Evolutionary conservation across 2,329 filamentous ascomycete species (phyloP), one percentile per base, ranked within the genome.

Genomic region (Mycocentrospora acerina): DNA sequence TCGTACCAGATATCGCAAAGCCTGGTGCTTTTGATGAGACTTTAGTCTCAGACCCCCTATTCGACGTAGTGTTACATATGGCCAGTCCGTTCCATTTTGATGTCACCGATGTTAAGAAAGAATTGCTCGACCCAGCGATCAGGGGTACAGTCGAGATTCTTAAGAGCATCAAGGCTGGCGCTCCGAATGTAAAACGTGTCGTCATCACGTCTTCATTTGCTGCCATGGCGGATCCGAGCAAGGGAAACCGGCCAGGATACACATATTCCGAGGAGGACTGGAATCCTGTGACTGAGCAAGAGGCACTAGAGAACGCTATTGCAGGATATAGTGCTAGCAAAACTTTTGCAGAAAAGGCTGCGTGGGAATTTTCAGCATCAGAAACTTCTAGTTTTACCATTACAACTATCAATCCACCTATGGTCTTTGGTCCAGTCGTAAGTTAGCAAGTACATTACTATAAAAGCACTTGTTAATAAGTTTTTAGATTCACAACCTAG

Each of bases 1-100:
- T 91, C 42, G 85, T 94, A 10, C 75, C 81, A 32, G 86, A 94
- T 50, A 83, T 94, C 48, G 83, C 84, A 0, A 60, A 81, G 46
- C 76, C 81, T 15, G 79, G 78, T 13, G 86, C 85, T 15, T 94
- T 93, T 48, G 73, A 76, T 45, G 57, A 74, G 63, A 80, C 78
- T n/a, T 75, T 83, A 32, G 71, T 79, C 47, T 81, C 79, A 12
- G 71, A 79, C 37, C 80, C 80, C 12, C 79, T 81, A 0, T 86
- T 91, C 46, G 83, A 88, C 54, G 82, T 78, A 30, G 85, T 91
- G 32, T 49, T 70, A 13, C 68, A 70, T 37, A 70, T 66, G 11
- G 66, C 67, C 1, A 66, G 61, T 24, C 86, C 88, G 0, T 90
- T 87, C 70, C 83, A 86, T 54, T 78, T 82, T 60, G 84, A 84